Conservation (phyloP, 768 basidiomycete genomes). For the Auricularia sp. region DNA sequence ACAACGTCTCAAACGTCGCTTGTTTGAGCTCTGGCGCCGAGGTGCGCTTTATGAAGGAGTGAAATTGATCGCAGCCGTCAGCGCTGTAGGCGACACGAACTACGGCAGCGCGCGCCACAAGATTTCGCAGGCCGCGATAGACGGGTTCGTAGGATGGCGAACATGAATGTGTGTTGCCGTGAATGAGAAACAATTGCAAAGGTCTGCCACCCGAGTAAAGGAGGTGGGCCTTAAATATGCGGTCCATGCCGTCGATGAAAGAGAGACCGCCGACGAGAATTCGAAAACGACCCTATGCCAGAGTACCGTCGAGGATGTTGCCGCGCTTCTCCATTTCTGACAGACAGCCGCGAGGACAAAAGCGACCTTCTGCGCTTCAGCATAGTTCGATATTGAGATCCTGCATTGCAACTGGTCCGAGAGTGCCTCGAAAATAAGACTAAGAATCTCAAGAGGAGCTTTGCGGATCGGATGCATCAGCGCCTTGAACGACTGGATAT, state of each 20-base stretch:
- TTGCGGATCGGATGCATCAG: not conserved
- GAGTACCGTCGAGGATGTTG: not conserved
- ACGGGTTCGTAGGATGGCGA: not conserved
- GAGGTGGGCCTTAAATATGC: not conserved
- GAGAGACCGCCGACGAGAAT: not conserved
- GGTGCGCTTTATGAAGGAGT: not conserved
- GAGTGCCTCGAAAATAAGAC: not conserved
- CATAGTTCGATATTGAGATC: not conserved
- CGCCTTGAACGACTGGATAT: not conserved
- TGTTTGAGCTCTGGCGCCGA: not conserved
- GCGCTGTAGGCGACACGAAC: not conserved
- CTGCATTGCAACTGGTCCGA: not conserved
- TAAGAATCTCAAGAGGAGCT: not conserved
- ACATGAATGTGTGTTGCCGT: not conserved
- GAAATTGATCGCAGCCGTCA: not conserved
- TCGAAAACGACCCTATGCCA: not conserved
- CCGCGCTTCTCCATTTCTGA: not conserved
- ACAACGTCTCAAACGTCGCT: not conserved
- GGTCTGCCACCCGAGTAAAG: not conserved
- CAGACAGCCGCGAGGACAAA: not conserved
- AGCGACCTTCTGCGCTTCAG: not conserved
- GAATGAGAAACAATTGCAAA: not conserved
- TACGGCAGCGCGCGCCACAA: not conserved
- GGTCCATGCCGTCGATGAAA: not conserved
- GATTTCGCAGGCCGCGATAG: not conserved